Percentiles rank a stretch among this genome's conserved stretches.
Conservation (phyloP, 805 yeast species). For the Lipomyces sp. region DNA sequence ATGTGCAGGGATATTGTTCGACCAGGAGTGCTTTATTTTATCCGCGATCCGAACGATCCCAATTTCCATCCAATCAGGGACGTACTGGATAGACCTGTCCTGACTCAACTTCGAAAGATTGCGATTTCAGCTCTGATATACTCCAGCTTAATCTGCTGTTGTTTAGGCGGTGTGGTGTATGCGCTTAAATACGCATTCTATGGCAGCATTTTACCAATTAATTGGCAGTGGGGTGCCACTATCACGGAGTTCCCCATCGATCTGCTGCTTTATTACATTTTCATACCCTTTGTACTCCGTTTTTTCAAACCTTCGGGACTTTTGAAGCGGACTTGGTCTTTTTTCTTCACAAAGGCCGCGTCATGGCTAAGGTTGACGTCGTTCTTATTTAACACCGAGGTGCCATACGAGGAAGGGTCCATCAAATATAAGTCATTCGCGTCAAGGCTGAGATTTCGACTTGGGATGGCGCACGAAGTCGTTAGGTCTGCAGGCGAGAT, state of each 20-base stretch:
- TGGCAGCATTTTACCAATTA: slow-evolving; percentile 39
- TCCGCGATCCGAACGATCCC: slow-evolving; percentile 94
- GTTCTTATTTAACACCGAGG: slow-evolving; percentile 69
- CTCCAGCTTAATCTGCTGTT: slow-evolving; percentile 69
- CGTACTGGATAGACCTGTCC: slow-evolving; percentile 77
- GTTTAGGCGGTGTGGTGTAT: slow-evolving; percentile 72
- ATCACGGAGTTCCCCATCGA: slow-evolving; percentile 31
- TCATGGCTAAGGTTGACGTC: slow-evolving; percentile 70
- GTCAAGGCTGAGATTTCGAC: slow-evolving; percentile 49
- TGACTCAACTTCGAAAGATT: slow-evolving; percentile 73
- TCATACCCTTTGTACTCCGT: slow-evolving; percentile 25
- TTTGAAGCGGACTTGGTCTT: slow-evolving; percentile 36
- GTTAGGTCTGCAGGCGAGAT: slow-evolving; percentile 8
- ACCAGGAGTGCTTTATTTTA: slow-evolving; percentile 87
- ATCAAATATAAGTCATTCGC: slow-evolving; percentile 58
- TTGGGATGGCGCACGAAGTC: neutral
- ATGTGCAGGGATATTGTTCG: slow-evolving; percentile 80
- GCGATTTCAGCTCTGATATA: slow-evolving; percentile 75
- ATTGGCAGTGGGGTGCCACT: slow-evolving; percentile 26
- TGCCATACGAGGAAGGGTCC: slow-evolving; percentile 71
- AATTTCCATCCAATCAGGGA: slow-evolving; percentile 84
- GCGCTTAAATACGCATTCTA: slow-evolving; percentile 45
- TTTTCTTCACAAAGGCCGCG: slow-evolving; percentile 43
- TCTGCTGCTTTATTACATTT: slow-evolving; percentile 24
- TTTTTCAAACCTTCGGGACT: slow-evolving; percentile 30